A percentile compares a stretch with the other conserved stretches of the same genome.
phyloP scores from a whole-genome alignment of 345 rosid species.

The Eutrema japonicum region DNA sequence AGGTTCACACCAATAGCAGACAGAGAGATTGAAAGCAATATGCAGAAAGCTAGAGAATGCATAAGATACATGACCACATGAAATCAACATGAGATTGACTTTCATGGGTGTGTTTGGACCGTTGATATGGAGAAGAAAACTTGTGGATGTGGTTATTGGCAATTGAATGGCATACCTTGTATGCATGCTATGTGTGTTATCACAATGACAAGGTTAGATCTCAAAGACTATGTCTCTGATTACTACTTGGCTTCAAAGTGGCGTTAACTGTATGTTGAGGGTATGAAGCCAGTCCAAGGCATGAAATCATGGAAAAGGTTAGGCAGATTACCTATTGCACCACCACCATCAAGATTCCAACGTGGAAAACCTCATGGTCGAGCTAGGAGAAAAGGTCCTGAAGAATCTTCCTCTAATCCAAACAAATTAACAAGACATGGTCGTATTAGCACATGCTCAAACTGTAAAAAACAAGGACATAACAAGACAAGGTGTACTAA shows the following conservation, averaged over 20 bases:
- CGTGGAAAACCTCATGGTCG: not conserved
- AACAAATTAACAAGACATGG: not conserved
- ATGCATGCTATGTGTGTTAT: conserved; percentile 5
- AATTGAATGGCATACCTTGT: not conserved
- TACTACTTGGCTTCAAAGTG: not conserved
- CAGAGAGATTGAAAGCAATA: not conserved
- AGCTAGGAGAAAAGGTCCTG: not conserved
- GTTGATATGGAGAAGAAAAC: not conserved
- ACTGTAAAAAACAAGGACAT: not conserved
- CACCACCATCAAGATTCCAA: not conserved
- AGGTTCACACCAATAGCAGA: not conserved
- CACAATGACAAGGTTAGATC: not conserved
- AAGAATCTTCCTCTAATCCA: not conserved
- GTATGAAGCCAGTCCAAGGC: not conserved
- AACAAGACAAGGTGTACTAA: not conserved
- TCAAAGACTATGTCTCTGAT: not conserved
- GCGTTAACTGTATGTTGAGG: not conserved
- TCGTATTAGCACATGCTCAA: not conserved
- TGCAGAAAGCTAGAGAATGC: not conserved
- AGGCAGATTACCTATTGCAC: not conserved
- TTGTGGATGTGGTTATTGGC: conserved; percentile 2
- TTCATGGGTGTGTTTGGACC: not conserved
- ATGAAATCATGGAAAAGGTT: not conserved
- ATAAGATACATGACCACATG: not conserved
- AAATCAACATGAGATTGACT: not conserved